Evolutionary conservation across 2,329 filamentous ascomycete species (phyloP).

Genomic region (Colletotrichum neosansevieriae): DNA sequence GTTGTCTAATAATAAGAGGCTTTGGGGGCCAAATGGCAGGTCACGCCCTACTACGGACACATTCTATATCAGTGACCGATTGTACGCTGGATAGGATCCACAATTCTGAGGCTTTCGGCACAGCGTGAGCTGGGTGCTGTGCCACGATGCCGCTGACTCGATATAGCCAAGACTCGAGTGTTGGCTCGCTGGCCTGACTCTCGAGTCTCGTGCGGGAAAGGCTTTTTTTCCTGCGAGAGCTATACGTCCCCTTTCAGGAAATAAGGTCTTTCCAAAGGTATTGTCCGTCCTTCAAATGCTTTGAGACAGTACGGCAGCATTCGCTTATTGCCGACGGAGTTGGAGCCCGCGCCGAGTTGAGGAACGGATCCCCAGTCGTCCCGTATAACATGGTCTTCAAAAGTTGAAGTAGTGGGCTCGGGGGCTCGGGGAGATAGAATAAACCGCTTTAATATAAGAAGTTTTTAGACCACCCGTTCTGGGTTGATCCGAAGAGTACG

Average conservation of each 20-base stretch:
- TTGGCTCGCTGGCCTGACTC: neutral
- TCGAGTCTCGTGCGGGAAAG: neutral
- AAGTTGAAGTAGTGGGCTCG: neutral
- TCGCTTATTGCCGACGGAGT: fast-evolving
- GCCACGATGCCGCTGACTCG: neutral
- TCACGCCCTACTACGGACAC: neutral
- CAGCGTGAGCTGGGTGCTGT: neutral
- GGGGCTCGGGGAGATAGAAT: neutral
- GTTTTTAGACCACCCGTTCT: neutral
- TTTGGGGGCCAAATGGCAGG: neutral
- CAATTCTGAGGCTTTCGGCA: neutral
- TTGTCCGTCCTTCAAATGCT: neutral
- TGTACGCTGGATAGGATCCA: neutral
- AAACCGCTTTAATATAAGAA: neutral
- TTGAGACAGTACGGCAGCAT: fast-evolving
- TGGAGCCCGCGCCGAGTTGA: neutral
- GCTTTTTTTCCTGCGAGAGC: neutral
- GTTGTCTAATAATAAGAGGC: neutral
- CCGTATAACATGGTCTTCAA: fast-evolving
- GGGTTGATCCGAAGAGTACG: neutral
- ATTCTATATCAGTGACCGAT: neutral
- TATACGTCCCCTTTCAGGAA: neutral
- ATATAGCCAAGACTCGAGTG: neutral
- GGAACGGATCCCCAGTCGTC: neutral
- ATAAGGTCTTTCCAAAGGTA: no score